These are phyloP conservation scores for Coemansia sp. DNA, from an alignment of 192 early-diverging fungal species.

Conservation along the genomic window DNA sequence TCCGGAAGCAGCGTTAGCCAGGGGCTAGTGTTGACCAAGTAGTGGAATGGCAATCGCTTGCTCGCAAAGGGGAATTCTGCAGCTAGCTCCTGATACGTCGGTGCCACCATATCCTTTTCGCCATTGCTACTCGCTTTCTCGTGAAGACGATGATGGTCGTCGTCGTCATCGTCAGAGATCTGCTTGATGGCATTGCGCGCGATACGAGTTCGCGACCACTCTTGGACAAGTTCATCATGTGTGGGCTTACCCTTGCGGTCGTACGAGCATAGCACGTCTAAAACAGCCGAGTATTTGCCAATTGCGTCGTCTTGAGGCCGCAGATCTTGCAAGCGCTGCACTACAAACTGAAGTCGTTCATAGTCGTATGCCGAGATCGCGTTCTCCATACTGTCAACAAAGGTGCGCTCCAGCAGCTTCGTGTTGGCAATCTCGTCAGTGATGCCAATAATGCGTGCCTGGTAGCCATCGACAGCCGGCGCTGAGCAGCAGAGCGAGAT, in stretches of 20 bases:
- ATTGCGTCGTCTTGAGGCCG: slow-evolving; percentile 50
- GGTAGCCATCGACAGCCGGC: slow-evolving; percentile 44
- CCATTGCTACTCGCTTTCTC: neutral
- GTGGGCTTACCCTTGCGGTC: slow-evolving; percentile 48
- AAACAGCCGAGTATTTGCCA: slow-evolving; percentile 43
- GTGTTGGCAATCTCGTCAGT: slow-evolving; percentile 60
- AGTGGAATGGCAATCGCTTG: slow-evolving; percentile 66
- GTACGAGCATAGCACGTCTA: slow-evolving; percentile 62
- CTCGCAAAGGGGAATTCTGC: slow-evolving; percentile 37
- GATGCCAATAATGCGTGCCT: slow-evolving; percentile 54
- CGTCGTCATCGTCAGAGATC: neutral
- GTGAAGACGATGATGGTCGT: neutral
- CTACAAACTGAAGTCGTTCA: slow-evolving; percentile 63
- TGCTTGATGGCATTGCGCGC: slow-evolving; percentile 17
- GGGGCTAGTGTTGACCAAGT: slow-evolving; percentile 49
- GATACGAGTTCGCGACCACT: slow-evolving; percentile 26
- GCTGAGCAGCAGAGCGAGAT: slow-evolving; percentile 43
- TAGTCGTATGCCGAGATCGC: slow-evolving; percentile 66
- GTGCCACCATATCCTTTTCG: neutral
- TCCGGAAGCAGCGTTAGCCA: slow-evolving; percentile 59
- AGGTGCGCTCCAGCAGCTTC: slow-evolving; percentile 53
- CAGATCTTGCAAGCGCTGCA: slow-evolving; percentile 55
- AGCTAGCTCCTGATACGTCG: slow-evolving; percentile 21
- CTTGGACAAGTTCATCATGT: slow-evolving; percentile 54
- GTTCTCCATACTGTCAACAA: slow-evolving; percentile 51